These are phyloP conservation scores for Diplocarpon mali DNA, from an alignment of 2,329 filamentous ascomycete species.

Conservation along the genomic window DNA sequence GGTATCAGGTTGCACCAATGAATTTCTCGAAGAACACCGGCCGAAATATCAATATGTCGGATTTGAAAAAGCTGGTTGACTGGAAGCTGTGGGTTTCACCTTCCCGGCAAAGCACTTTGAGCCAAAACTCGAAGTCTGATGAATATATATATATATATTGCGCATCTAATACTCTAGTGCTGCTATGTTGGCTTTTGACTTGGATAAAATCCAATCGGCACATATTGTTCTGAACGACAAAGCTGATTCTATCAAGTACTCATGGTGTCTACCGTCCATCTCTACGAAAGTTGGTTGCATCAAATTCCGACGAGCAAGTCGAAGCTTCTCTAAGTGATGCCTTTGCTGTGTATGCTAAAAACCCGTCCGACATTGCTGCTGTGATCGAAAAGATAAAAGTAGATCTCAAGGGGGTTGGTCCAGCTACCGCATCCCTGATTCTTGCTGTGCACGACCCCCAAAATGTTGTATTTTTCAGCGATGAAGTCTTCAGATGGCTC, in stretches of 20 bases:
- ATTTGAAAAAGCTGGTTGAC: constrained; percentile 50
- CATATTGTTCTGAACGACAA: not conserved
- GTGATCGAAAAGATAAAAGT: constrained; percentile 44
- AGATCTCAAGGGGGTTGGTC: constrained; percentile 60
- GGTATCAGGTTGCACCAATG: constrained; percentile 43
- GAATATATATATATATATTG: too few relatives aligned
- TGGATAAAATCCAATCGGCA: not conserved
- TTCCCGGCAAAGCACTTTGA: not conserved
- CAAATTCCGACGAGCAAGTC: constrained; percentile 41
- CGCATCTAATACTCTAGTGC: not conserved
- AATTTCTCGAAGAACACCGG: constrained; percentile 31
- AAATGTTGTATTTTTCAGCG: constrained; percentile 62
- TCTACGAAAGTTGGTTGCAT: constrained; percentile 43
- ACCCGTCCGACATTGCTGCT: constrained; percentile 27
- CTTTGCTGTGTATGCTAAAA: constrained; percentile 34
- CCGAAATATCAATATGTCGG: constrained; percentile 39
- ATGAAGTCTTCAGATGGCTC: constrained; percentile 68
- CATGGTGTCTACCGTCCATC: constrained; percentile 53
- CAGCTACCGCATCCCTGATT: constrained; percentile 67
- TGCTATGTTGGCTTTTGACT: not conserved
- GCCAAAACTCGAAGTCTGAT: too few relatives aligned
- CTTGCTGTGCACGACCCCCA: constrained; percentile 52
- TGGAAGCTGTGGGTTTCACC: constrained; percentile 55
- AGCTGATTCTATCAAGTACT: constrained; percentile 14
- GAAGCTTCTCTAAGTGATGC: constrained; percentile 40